Base-by-base conservation (phyloP, 352 stramenopile genomes). In the Phytophthora aleatoria region DNA sequence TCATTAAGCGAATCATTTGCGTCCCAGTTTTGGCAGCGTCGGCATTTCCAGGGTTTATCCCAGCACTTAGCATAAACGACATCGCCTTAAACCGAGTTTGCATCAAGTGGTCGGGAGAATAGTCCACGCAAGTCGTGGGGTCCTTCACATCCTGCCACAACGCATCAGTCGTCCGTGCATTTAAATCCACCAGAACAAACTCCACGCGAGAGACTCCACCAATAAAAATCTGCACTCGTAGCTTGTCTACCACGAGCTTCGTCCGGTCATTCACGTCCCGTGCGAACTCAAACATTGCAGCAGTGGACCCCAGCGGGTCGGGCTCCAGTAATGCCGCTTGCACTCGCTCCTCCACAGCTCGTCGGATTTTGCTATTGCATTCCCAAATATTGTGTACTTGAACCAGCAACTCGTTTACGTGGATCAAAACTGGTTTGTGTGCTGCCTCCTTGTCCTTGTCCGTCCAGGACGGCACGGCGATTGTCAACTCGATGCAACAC, bases 71-170 rank as follows among this genome's bases (percentile, higher is more conserved):
- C 26, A 72, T 47, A 13, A 78, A 86, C 5, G 82, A 91, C 10
- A 89, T 56, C 16, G 81, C 82, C 51, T 85, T 85, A 71, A 89
- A 89, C 1, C 78, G 71, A 16, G 82, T 91, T 63, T 85, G 81
- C n/a, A 89, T 69, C 43, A 86, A 57, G 3, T 77, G 70, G 15
- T 91, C 80, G 0, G 82, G 82, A 1, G 82, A 89, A 10, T 78
- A 79, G 13, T 89, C 80, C 6, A 89, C 74, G 31, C 76, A 86
- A 20, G 61, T 61, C 7, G 76, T 77, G 15, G 87, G 73, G 27
- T 91, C 74, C 16, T 76, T 75, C 56, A 91, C 82, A 57, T 89
- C 80, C 58, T 89, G 80, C 78, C 82, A 87, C 54, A 89, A 20
- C 10, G 82, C 72, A 43, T 91, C 85, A 2, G 80, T 89, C 26